Conservation (phyloP, 2,329 filamentous ascomycete genomes). For the Phyllosticta citribraziliensis region DNA sequence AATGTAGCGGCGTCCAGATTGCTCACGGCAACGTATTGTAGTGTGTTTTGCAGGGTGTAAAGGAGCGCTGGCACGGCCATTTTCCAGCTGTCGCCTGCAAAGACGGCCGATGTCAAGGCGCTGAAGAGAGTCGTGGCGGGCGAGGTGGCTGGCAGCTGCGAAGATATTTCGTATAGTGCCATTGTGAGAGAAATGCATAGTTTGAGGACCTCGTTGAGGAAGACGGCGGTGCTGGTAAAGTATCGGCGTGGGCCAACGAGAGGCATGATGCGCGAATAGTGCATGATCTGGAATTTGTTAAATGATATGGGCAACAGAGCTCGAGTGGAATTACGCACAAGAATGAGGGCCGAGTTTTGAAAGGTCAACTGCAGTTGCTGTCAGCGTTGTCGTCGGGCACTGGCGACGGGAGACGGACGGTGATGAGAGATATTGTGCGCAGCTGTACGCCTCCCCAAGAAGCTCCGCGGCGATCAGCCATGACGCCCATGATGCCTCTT, state of each 20-base stretch:
- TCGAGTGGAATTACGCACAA: slow-evolving; percentile 39
- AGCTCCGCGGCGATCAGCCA: slow-evolving; percentile 15
- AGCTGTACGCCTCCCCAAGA: slow-evolving; percentile 47
- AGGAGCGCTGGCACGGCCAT: slow-evolving; percentile 78
- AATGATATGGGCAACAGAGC: neutral
- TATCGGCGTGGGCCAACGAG: slow-evolving; percentile 73
- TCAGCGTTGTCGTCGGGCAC: slow-evolving; percentile 16
- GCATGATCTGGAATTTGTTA: slow-evolving; percentile 57
- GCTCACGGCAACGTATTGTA: slow-evolving; percentile 85
- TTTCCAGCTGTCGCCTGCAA: slow-evolving; percentile 90
- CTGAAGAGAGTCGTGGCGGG: slow-evolving; percentile 71
- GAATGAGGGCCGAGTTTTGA: slow-evolving; percentile 69
- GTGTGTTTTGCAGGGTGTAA: slow-evolving; percentile 86
- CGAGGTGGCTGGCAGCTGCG: slow-evolving; percentile 65
- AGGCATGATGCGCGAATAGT: slow-evolving; percentile 94
- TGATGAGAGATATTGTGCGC: slow-evolving; percentile 59
- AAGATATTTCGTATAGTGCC: slow-evolving; percentile 77
- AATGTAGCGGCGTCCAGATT: slow-evolving; percentile 90
- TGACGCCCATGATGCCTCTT: slow-evolving; percentile 3
- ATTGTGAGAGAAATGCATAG: slow-evolving; percentile 77
- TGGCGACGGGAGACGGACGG: slow-evolving; percentile 35
- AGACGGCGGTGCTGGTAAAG: slow-evolving; percentile 86
- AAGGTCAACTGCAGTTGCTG: slow-evolving; percentile 53
- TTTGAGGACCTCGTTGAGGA: slow-evolving; percentile 88
- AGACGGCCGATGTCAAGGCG: slow-evolving; percentile 70